Base-by-base conservation (phyloP, 495 filamentous ascomycete genomes). In the Aspergillus bertholletiae region DNA sequence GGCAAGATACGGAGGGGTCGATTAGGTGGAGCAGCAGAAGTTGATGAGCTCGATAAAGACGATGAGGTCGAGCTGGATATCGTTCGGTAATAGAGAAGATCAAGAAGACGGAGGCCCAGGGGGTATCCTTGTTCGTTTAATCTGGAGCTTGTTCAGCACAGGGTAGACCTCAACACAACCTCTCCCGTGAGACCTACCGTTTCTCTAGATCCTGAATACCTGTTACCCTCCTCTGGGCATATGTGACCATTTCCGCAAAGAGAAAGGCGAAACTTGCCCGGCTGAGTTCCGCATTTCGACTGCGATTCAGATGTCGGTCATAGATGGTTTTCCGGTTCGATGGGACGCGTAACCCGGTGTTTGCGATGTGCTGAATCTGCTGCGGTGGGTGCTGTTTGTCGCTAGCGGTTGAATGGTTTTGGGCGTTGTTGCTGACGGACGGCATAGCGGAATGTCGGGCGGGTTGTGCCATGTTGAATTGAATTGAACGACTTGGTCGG, bases 301-400 rank as follows among this genome's bases (percentile, higher is more conserved):
- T 89, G 49, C 94, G 88, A 69, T 96, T 96, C 44, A 97, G 78
- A 56, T 96, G 89, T 51, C 95, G 84, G 80, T 97, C 90, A 73
- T 97, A 99, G 73, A 99, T 97, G 46, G 92, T 96, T 73, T 97
- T 97, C 73, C 89, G 89, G 66, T 87, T 94, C 23, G 89, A 88
- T n/a, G 94, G 92, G 61, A 96, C 90, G 55, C 92, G 88, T 46
- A 98, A 88, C n/a, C 88, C 90, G 8, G 83, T 69, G 41, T 76
- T 68, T 22, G 61, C 54, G 58, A 68, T 50, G 51, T 64, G 67
- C 11, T 57, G 62, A 23, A 62, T 40, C 20, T 61, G 58, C 72
- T 76, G 60, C 34, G 60, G 45, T 35, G 67, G 65, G 21, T 70
- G 69, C 28, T 59, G 64, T 39, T 68, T 70, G 15, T 74, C 72